These are phyloP conservation scores for Breviolum minutum DNA, from an alignment of 73 alveolate species.

Conservation along the genomic window DNA sequence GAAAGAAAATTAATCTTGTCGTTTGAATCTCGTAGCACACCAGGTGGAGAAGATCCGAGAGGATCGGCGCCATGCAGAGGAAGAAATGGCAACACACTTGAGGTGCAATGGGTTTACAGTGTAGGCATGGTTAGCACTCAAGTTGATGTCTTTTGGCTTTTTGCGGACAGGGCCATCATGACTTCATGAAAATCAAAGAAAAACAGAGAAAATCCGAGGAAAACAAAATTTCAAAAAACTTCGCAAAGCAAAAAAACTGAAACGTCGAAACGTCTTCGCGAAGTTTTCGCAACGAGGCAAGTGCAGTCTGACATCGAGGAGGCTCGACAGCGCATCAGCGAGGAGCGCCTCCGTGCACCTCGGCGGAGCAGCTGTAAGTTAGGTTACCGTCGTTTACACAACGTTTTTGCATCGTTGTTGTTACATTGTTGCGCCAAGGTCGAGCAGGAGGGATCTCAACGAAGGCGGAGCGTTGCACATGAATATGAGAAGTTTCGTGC, in stretches of 20 bases:
- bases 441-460: slow-evolving; percentile 85
- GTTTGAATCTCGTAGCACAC: not conserved
- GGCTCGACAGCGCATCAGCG: slow-evolving; percentile 68
- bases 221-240: too few relatives aligned
- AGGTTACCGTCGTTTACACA: too few relatives aligned
- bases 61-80: slow-evolving; percentile 93
- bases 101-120: slow-evolving; percentile 4
- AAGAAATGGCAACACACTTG: slow-evolving; percentile 69
- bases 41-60: slow-evolving; percentile 95
- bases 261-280: not conserved
- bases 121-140: not conserved
- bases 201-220: not conserved
- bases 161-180: not conserved
- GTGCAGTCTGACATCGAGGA: slow-evolving; percentile 91
- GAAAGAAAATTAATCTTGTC: not conserved
- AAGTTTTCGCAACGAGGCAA: slow-evolving; percentile 27
- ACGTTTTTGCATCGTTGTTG: too few relatives aligned
- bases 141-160: not conserved
- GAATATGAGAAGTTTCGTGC: slow-evolving; percentile 92
- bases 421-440: slow-evolving; percentile 2
- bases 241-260: too few relatives aligned
- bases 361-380: not conserved
- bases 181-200: not conserved
- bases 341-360: slow-evolving; percentile 80
- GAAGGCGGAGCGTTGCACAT: slow-evolving; percentile 85